Evolutionary conservation across 768 basidiomycete genomes (phyloP).

Genomic region (Gloeostereum incarnatum): DNA sequence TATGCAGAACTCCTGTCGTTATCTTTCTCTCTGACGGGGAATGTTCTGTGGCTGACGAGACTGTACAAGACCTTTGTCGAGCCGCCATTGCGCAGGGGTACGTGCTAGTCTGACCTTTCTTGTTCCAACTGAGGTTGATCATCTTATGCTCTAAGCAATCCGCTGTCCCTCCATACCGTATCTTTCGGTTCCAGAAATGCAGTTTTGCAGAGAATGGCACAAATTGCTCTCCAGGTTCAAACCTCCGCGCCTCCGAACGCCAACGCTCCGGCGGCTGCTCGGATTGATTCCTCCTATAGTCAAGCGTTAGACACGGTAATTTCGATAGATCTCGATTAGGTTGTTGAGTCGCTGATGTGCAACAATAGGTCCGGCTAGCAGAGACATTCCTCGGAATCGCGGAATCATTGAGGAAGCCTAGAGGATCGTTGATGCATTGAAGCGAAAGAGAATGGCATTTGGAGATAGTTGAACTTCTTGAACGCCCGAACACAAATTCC

Average conservation of each 20-base stretch:
- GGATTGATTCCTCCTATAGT: constrained; percentile 35
- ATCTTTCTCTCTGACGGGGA: constrained; percentile 54
- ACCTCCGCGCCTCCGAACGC: constrained; percentile 31
- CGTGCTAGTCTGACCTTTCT: background rate
- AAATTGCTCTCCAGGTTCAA: constrained; percentile 40
- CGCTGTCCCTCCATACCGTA: constrained; percentile 51
- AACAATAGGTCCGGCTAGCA: constrained; percentile 46
- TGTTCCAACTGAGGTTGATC: background rate
- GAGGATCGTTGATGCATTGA: constrained; percentile 35
- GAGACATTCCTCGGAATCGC: constrained; percentile 52
- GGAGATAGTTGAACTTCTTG: too few relatives aligned
- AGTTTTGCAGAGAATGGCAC: constrained; percentile 37
- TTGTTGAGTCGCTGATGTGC: background rate
- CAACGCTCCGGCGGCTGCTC: constrained; percentile 18
- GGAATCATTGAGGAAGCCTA: constrained; percentile 46
- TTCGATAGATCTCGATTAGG: background rate
- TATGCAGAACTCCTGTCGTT: constrained; percentile 34
- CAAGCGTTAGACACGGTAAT: constrained; percentile 42
- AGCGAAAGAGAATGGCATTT: too few relatives aligned
- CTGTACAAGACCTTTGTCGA: constrained; percentile 30
- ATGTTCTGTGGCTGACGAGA: constrained; percentile 24
- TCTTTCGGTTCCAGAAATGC: constrained; percentile 32
- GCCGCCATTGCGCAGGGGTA: constrained; percentile 36
- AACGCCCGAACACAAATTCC: too few relatives aligned
- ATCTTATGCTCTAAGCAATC: constrained; percentile 25